A percentile compares a stretch with the other conserved stretches of the same genome.
Conservation (phyloP, 1,139 yeast species). For the Nadsonia commutata region DNA sequence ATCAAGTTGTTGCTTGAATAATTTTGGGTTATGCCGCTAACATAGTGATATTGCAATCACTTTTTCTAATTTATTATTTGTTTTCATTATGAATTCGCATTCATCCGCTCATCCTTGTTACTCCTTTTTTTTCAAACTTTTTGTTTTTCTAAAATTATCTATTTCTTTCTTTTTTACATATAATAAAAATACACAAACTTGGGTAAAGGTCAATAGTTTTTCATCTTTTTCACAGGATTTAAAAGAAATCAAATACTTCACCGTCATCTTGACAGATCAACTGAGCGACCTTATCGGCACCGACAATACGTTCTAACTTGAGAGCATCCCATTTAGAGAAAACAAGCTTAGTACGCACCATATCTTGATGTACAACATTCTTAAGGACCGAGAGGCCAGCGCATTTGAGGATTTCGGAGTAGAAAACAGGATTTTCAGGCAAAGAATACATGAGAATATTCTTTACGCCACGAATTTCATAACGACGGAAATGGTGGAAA, state of each 20-base stretch:
- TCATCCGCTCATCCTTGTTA: too few species aligned
- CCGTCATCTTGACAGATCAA: neutral
- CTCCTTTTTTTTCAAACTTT: too few species aligned
- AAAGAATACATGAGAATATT: conserved; percentile 68
- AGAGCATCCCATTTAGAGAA: conserved; percentile 75
- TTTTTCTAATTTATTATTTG: too few species aligned
- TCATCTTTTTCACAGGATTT: too few species aligned
- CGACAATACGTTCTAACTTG: conserved; percentile 71
- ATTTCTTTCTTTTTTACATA: neutral
- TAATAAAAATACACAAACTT: neutral
- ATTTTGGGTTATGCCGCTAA: neutral
- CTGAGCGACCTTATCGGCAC: conserved; percentile 48
- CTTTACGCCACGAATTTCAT: conserved; percentile 75
- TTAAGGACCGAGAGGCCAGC: conserved; percentile 28
- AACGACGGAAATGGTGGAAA: conserved; percentile 80
- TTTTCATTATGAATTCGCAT: too few species aligned
- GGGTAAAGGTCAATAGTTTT: too few species aligned
- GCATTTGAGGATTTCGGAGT: conserved; percentile 52
- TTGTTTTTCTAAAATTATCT: too few species aligned
- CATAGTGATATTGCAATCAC: neutral
- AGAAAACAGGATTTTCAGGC: conserved; percentile 76
- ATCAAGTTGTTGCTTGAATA: conserved; percentile 3
- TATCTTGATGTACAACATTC: conserved; percentile 31
- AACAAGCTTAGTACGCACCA: conserved; percentile 46
- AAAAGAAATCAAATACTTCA: neutral